Base-by-base conservation (phyloP, 495 filamentous ascomycete genomes). In the Ramalina peruviana region DNA sequence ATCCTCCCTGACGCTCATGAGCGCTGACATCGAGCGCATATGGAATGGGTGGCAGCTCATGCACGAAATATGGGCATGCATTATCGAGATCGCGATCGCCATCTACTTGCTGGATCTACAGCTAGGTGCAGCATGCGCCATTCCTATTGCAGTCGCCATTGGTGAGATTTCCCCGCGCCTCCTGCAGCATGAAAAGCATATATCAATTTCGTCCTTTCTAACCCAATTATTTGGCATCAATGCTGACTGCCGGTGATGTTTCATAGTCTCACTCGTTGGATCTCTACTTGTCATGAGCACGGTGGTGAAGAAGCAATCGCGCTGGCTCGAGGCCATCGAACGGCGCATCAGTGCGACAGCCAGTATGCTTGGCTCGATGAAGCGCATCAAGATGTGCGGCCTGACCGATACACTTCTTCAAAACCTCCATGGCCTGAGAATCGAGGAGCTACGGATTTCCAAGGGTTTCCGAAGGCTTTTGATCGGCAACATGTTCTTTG, bases 321-420 rank as follows among this genome's bases (percentile, higher is more conserved):
- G 60, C 55, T 80, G 74, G 74, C 69, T 74, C 23, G 54, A 60
- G 33, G 73, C 75, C 12, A 76, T 75, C 10, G 67, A 78, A 48
- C 64, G 61, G 48, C 72, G 74, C 17, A 72, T 80, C 27, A 65
- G 68, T 20, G 63, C 66, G 25, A 78, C 73, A 6, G 68, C 65
- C 6, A 55, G 68, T 0, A 72, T 78, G 64, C 57, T 83, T 4
- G 62, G 71, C 11, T 67, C 73, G 0, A 76, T 80, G 56, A 81
- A 82, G 52, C 72, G 73, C 19, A 63, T 85, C 37, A 84, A 83
- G 52, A 78, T 81, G 72, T 68, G 78, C 5, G 81, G 79, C 1
- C 58, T 83, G 6, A 67, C 69, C n/a, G 53, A 64, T 0, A 45
- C 40, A 3, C 51, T 78, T 11, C 58, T 60, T 2, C 20, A 57